A percentile compares a stretch with the other conserved stretches of the same genome.
Conservation (phyloP, 495 filamentous ascomycete species). For the Neurospora sp. region DNA sequence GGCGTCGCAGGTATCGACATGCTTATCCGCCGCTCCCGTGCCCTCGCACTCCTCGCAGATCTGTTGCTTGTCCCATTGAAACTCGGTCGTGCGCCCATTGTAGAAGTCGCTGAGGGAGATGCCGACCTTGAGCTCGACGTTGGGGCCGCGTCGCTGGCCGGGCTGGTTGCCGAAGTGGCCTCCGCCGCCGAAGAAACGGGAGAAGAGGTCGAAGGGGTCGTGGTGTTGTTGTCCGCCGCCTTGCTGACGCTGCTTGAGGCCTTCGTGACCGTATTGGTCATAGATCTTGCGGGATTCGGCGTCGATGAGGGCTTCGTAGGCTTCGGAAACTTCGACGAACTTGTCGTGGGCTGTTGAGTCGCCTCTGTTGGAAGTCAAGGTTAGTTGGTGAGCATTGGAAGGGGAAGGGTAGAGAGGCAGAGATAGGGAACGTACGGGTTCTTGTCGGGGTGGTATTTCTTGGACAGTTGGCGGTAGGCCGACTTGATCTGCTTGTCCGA, state of each 20-base stretch:
- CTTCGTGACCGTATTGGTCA: slow-evolving; percentile 91
- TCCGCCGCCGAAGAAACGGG: slow-evolving; percentile 90
- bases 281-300: slow-evolving; percentile 78
- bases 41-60: slow-evolving; percentile 93
- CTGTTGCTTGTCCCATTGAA: slow-evolving; percentile 84
- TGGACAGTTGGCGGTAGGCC: slow-evolving; percentile 87
- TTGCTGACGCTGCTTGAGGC: slow-evolving; percentile 65
- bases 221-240: slow-evolving; percentile 59
- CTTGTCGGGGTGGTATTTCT: slow-evolving; percentile 97
- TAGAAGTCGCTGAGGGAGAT: slow-evolving; percentile 89
- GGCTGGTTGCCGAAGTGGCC: slow-evolving; percentile 62
- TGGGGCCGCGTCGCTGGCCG: slow-evolving; percentile 72
- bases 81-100: slow-evolving; percentile 72
- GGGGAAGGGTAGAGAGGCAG: not conserved
- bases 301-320: slow-evolving; percentile 87
- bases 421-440: slow-evolving; percentile 62
- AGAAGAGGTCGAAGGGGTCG: slow-evolving; percentile 96
- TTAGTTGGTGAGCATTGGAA: slow-evolving; percentile 4
- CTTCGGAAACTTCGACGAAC: slow-evolving; percentile 91
- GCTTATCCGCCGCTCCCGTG: slow-evolving; percentile 68
- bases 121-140: slow-evolving; percentile 81
- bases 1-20: slow-evolving; percentile 63
- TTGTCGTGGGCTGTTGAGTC: slow-evolving; percentile 76
- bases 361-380: slow-evolving; percentile 34
- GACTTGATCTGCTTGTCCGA: slow-evolving; percentile 88